Base-by-base conservation (phyloP, 2,329 filamentous ascomycete species). In the Fusarium foetens region DNA sequence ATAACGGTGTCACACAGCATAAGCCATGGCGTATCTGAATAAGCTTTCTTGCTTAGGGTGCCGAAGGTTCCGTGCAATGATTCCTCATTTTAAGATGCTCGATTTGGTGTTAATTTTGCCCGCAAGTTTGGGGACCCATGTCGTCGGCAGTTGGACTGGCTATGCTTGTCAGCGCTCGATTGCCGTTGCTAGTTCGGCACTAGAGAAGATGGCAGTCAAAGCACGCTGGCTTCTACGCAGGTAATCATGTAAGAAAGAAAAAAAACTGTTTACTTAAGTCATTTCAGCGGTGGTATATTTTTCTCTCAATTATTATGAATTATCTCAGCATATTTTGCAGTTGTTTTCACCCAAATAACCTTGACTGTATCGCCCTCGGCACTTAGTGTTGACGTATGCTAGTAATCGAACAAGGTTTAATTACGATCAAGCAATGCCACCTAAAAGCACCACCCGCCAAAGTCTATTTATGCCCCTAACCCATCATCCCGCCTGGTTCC, bases 221-320 rank as follows among this genome's bases (percentile, higher is more conserved):
- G 19, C 7, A 17, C 33, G 13, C 3, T 25, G 19, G 3, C 19
- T 16, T 8, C 12, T 16, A 4, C 13, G 9, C 19, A 6, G 12
- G 23, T 11, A 8, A 16, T 12, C 7, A 25, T 14, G 31, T 2
- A 2, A 8, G 21, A 21, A 8, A n/a, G 6, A 27, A 21, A 9
- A n/a, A 10, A 23, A 31, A 7, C 3, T 31, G 2, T 8, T n/a
- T 31, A 9, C 14, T 48, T 12, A 1, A 1, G 14, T 17, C 5
- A 48, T 17, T n/a, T 8, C 14, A 23, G 7, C 7, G 5, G 7
- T 17, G 1, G 4, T 12, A 0, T 13, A 14, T 23, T 23, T 1
- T 23, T 8, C 8, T 1, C 0, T 33, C 0, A 13, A 33, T 23
- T 1, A 5, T 19, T 33, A 0, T 14, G 11, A 33, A 27, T 17